Evolutionary conservation across 2,329 filamentous ascomycete genomes (phyloP), one percentile per base, ranked within the genome.

Genomic region (Colletotrichum tamarilloi): DNA sequence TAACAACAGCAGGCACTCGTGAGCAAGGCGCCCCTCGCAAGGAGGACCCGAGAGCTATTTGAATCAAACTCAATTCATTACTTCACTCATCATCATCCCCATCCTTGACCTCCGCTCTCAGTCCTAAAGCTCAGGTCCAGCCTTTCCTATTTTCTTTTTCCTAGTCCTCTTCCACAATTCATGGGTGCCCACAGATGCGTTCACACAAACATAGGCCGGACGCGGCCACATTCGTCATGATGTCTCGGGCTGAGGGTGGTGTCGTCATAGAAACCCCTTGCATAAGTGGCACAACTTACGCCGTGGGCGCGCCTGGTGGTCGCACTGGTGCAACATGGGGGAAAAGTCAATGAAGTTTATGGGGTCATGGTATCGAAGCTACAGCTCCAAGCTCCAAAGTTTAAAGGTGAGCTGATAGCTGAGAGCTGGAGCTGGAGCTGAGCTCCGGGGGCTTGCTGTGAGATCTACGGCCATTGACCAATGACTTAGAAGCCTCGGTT

Each of bases 231-330:
- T 56, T 65, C 62, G 68, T 75, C 74, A 75, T 75, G 53, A 58
- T 73, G 68, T 73, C 58, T 75, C 68, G 62, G 57, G 71, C 42
- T 53, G n/a, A 26, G 19, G 66, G 35, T 76, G 57, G 73, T 76
- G 74, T 75, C 74, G 74, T 76, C 74, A 76, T 76, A 67, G 74
- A 67, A 53, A 46, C 65, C 74, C 74, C 74, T 74, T 75, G 74
- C 68, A 75, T 75, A 67, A 73, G 74, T 75, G 74, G 74, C 72
- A 64, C 49, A 55, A 38, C 32, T 26, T 75, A 56, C 28, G 22
- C 22, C 42, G 24, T 42, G 67, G 42, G 9, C 6, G 1, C 26
- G 6, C 14, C 42, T 19, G 19, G 4, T 3, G 11, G 66, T 60
- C 11, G 46, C 46, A 35, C 59, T n/a, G 12, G 59, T 64, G 28